phyloP scores from a whole-genome alignment of 1,139 yeast species.

The Lizanozyma gosingica region DNA sequence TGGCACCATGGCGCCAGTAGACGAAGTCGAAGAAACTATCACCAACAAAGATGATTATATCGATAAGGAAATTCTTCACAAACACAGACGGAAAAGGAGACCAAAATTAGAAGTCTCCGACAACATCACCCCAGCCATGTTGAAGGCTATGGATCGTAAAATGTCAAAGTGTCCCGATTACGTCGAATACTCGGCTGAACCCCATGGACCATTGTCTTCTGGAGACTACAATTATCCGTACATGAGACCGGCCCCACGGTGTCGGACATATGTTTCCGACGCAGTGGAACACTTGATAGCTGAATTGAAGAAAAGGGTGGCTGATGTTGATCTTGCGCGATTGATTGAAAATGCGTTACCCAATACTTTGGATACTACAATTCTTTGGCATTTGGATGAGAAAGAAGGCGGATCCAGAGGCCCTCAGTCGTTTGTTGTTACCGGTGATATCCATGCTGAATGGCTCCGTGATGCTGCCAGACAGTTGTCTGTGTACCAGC shows the following conservation, averaged over 20 bases:
- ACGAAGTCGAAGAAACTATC: conserved; percentile 2
- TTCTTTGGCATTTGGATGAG: conserved; percentile 53
- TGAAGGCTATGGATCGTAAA: conserved; percentile 13
- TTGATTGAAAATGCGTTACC: conserved; percentile 79
- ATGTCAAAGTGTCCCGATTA: conserved; percentile 30
- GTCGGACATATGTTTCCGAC: conserved; percentile 63
- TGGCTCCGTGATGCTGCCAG: conserved; percentile 85
- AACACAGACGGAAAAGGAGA: background rate
- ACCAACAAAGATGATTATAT: conserved; percentile 1
- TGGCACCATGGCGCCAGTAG: conserved; percentile 1
- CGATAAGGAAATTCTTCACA: conserved; percentile 1
- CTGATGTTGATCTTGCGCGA: conserved; percentile 60
- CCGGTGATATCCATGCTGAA: conserved; percentile 89
- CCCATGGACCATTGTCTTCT: conserved; percentile 41
- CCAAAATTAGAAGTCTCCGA: conserved; percentile 3
- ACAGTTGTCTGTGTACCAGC: conserved; percentile 71
- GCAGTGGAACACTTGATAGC: conserved; percentile 56
- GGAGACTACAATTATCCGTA: conserved; percentile 50
- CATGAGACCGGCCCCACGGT: conserved; percentile 65
- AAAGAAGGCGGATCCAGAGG: conserved; percentile 14
- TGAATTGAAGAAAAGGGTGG: conserved; percentile 42
- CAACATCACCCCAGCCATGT: conserved; percentile 10
- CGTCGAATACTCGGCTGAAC: conserved; percentile 27
- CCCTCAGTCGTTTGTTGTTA: conserved; percentile 54
- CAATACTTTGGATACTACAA: conserved; percentile 81